phyloP scores from a whole-genome alignment of 169 alveolate genomes.

The Cryptosporidium parvum region DNA sequence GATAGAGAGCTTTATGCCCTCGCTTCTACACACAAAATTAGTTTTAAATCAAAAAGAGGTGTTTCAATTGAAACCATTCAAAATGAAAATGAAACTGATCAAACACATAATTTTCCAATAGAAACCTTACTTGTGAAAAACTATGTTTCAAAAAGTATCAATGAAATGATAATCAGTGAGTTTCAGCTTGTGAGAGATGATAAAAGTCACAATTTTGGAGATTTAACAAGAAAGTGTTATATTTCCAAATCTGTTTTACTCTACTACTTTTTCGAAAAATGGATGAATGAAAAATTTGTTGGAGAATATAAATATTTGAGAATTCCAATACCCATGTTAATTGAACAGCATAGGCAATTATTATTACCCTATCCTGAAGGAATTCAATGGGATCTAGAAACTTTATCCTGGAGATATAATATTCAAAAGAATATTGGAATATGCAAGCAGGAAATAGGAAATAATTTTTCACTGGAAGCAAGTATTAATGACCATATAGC shows the following conservation, averaged over 20 bases:
- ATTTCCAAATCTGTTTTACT: constrained; percentile 53
- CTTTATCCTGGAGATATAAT: constrained; percentile 59
- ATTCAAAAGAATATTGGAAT: constrained; percentile 19
- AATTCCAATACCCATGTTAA: constrained; percentile 51
- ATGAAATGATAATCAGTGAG: constrained; percentile 54
- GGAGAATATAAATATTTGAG: constrained; percentile 56
- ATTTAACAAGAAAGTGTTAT: constrained; percentile 32
- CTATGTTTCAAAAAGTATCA: constrained; percentile 28
- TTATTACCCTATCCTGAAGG: constrained; percentile 70
- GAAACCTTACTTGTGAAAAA: constrained; percentile 51
- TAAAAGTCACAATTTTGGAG: constrained; percentile 9
- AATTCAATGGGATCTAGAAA: constrained; percentile 30
- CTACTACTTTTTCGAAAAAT: constrained; percentile 61
- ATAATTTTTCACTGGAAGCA: constrained; percentile 7
- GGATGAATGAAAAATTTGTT: constrained; percentile 55
- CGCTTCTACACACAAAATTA: constrained; percentile 33
- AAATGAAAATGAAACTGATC: constrained; percentile 21
- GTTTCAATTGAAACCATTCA: constrained; percentile 28
- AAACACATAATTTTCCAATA: background rate
- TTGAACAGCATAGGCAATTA: constrained; percentile 64
- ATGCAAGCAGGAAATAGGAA: constrained; percentile 3
- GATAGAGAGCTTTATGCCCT: constrained; percentile 37
- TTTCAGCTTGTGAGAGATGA: constrained; percentile 47
- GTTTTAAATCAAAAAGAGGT: constrained; percentile 46
- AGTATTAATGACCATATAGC: constrained; percentile 24